Base-by-base conservation (phyloP, 176 grass and related monocot species). In the Triticum monococcum region DNA sequence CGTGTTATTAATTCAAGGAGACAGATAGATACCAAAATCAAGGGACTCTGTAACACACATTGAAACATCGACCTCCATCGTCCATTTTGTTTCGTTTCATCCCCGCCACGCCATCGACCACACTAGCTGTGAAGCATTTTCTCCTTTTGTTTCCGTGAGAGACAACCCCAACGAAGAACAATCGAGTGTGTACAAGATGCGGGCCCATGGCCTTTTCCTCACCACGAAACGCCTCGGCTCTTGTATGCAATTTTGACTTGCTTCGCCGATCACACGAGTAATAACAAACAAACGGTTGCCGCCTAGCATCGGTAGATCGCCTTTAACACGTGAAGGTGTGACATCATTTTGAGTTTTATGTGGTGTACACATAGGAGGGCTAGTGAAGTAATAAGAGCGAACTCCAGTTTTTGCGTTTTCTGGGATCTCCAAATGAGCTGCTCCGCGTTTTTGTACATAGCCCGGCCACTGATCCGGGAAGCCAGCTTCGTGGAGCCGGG, bases 231-330 rank as follows among this genome's bases (percentile, higher is more conserved):
- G 38, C 20, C 12, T 68, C 37, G 50, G 52, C 68, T 80, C 68
- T 66, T 43, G 69, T 20, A 70, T 7, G 85, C 68, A 31, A 4
- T 66, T 28, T 81, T 54, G 68, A 87, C 68, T 64, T 22, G 67
- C 38, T 81, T 68, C 17, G 64, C 54, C 37, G 37, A 62, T 31
- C 20, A 62, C 52, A 30, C 28, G 12, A 69, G 64, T 7, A 9
- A 36, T 9, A 36, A 69, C 64, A 45, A 3, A 82, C 64, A 11
- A 30, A 72, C n/a, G 77, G 77, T 52, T 11, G 50, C 70, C 52
- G 50, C 28, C 35, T 28, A 41, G 16, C 28, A 14, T 68, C 3
- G 63, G 26, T 43, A 35, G 63, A 67, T 67, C 30, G 17, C 38
- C 59, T 30, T 17, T 64, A 41, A 43, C 26, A 5, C 23, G 20